Base-by-base conservation (phyloP, 352 stramenopile genomes). In the Phytopythium oedochilum region DNA sequence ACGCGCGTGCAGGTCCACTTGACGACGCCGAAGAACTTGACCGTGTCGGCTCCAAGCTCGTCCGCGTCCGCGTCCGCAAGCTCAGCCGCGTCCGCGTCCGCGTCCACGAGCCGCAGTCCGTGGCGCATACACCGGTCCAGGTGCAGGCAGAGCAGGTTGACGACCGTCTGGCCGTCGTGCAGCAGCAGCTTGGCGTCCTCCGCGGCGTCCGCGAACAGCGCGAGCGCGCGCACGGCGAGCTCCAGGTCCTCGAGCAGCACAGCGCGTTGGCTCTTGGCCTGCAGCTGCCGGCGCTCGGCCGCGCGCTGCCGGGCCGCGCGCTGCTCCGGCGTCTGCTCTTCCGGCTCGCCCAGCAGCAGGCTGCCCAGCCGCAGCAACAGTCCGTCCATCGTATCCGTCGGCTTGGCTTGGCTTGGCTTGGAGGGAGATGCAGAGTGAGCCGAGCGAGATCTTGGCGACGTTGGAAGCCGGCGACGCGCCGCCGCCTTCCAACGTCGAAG, bases 1-100 rank as follows among this genome's bases (percentile, higher is more conserved):
- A 94, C 72, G 35, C 83, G 68, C 28, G 83, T 89, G 66, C 81
- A 94, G 14, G 81, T 91, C 83, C 83, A 94, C 66, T 94, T 94
- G 58, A 88, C 75, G 5, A 91, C 70, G 18, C 83, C 83, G 45
- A 92, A 94, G 66, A 92, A 94, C 54, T 94, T 88, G 65, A 94
- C 83, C 2, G 78, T 89, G 32, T 78, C 70, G n/a, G 42, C n/a
- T 25, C n/a, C 18, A 14, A 7, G 12, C 39, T 9, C 10, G 29
- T 32, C 29, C 29, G 5, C 5, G 29, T 44, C 18, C 15, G 7
- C 10, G 38, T 44, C 38, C 2, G n/a, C n/a, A 18, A 10, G n/a
- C 0, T 18, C 18, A 1, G 35, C 3, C 35, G 9, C 15, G 20
- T 22, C 25, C 9, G 61, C 55, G 43, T 73, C 63, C 23, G 47